Percentiles rank a stretch among this genome's conserved stretches.
Evolutionary conservation across 1,284 basidiomycete genomes (phyloP).

Genomic region (Sanguinoderma infundibulare): DNA sequence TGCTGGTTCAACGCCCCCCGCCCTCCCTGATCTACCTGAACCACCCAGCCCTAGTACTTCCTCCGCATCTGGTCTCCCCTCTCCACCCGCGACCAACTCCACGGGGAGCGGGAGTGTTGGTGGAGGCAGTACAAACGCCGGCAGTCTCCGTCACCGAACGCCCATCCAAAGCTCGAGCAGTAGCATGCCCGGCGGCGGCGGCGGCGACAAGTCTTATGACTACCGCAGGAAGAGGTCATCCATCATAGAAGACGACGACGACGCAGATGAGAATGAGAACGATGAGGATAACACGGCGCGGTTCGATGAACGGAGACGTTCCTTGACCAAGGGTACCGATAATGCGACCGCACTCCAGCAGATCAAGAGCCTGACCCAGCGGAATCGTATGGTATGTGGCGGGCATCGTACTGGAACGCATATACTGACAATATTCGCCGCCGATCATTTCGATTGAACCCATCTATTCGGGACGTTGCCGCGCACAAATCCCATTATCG

Average conservation of each 20-base stretch:
- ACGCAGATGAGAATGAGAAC: constrained; percentile 40
- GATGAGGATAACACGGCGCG: constrained; percentile 72
- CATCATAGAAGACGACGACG: constrained; percentile 48
- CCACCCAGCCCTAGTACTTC: constrained; percentile 62
- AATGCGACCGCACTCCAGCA: constrained; percentile 64
- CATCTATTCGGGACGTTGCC: constrained; percentile 13
- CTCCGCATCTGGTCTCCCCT: constrained; percentile 70
- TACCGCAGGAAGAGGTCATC: constrained; percentile 31
- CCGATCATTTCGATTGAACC: constrained; percentile 15
- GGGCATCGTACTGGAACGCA: neutral
- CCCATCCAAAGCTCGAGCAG: constrained; percentile 27
- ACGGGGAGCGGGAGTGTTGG: constrained; percentile 78
- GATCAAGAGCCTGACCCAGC: constrained; percentile 68
- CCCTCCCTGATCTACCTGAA: constrained; percentile 68
- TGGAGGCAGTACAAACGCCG: constrained; percentile 55
- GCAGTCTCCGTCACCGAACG: constrained; percentile 48
- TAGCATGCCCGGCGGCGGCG: constrained; percentile 40
- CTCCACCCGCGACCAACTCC: constrained; percentile 80
- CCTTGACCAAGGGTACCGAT: constrained; percentile 43
- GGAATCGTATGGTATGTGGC: constrained; percentile 66
- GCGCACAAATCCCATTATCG: neutral
- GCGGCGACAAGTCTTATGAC: constrained; percentile 31
- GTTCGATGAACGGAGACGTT: constrained; percentile 47
- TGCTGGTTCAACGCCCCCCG: constrained; percentile 36
- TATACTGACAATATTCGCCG: constrained; percentile 13